phyloP scores from a whole-genome alignment of 345 rosid genomes.

The Luvunga scandens region DNA sequence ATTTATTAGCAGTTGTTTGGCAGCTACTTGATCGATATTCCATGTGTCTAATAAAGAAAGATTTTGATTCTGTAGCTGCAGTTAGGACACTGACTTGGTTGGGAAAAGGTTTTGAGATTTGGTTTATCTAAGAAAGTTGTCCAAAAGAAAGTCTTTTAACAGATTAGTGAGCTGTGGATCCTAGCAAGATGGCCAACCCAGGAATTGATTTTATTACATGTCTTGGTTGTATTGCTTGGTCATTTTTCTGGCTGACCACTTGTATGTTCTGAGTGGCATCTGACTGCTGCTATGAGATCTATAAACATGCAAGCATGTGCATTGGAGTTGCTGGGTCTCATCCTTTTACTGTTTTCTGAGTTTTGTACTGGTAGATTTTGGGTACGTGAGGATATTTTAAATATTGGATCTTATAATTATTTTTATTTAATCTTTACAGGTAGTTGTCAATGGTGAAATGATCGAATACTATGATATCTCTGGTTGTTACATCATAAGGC shows the following conservation, averaged over 20 bases:
- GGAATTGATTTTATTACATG: not conserved
- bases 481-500: conserved; percentile 94
- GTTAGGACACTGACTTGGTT: not conserved
- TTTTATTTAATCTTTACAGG: conserved; percentile 39
- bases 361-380: not conserved
- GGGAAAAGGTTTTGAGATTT: not conserved
- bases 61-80: not conserved
- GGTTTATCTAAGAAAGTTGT: not conserved
- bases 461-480: conserved; percentile 96
- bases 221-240: not conserved
- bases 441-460: conserved; percentile 87
- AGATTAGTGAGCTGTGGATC: not conserved
- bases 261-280: not conserved
- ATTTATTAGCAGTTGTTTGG: not conserved
- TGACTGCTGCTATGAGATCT: not conserved
- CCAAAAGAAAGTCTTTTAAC: not conserved
- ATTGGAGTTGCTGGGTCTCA: not conserved
- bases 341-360: not conserved
- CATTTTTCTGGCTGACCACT: not conserved
- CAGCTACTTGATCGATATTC: too few species aligned
- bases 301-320: not conserved
- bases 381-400: not conserved
- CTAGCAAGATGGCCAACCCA: not conserved
- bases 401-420: not conserved
- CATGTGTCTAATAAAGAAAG: not conserved